Base-by-base conservation (phyloP, 345 rosid species). In the Clarkia xantiana region DNA sequence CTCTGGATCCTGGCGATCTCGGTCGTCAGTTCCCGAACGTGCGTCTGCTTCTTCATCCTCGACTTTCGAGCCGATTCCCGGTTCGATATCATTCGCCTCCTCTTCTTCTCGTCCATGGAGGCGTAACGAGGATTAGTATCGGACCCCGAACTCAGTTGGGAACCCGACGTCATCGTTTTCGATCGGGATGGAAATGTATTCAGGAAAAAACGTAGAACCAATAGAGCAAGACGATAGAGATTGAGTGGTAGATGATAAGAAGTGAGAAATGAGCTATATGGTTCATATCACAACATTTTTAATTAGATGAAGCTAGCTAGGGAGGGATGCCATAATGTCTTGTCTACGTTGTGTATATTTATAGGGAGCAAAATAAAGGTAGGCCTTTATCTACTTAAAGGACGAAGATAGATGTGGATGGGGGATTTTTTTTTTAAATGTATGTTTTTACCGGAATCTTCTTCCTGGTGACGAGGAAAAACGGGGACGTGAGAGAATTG, bases 51-150 rank as follows among this genome's bases (percentile, higher is more conserved):
- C 76, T 72, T 84, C 59, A 81, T 47, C 56, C 94, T 64, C 2
- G 94, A 84, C 62, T 86, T 55, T 56, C 79, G 74, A 5, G 94
- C 89, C 0, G 94, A 84, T 69, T 84, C 89, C 49, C 86, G 58
- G 61, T 84, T 84, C 3, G 89, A 84, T 22, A 67, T 55, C 75
- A 72, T 84, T 64, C 94, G 70, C 67, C 69, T 69, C 54, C 75
- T 60, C 60, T 71, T 81, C 81, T 68, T 84, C 56, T 84, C 88
- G 2, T 78, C 78, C 22, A 44, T 13, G 18, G 7, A 41, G 2
- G 54, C 36, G 34, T 34, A 16, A 18, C 18, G 19, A 10, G 57
- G 64, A 14, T 55, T 65, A 13, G 45, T 25, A 3, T 77, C 86
- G 0, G 72, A 65, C 36, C 73, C 72, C 22, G 83, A 67, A 52